phyloP scores from a whole-genome alignment of 2,329 filamentous ascomycete species.

The Sporothrix curviconia region DNA sequence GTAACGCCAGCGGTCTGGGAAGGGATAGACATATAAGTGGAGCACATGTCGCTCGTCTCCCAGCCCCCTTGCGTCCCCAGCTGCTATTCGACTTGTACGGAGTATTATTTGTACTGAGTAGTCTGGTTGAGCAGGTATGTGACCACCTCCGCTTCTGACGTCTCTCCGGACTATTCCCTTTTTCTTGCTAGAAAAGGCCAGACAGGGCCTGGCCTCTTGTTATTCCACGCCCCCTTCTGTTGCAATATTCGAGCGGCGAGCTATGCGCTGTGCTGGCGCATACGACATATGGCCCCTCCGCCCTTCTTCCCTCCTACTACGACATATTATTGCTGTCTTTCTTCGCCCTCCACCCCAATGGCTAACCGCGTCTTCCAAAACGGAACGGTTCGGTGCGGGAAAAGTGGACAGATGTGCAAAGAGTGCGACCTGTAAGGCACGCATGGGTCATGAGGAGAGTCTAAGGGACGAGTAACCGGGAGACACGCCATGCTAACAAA shows the following conservation, averaged over 20 bases:
- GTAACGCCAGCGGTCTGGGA: too few species aligned
- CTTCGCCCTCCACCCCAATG: slow-evolving; percentile 8
- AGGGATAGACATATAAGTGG: too few species aligned
- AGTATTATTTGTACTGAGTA: too few species aligned
- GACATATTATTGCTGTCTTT: not conserved
- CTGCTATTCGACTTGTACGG: too few species aligned
- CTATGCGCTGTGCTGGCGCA: too few species aligned
- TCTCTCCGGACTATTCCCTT: not conserved
- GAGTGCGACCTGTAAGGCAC: not conserved
- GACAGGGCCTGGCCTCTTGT: too few species aligned
- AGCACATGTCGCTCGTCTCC: not conserved
- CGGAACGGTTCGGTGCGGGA: slow-evolving; percentile 19
- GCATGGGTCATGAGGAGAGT: not conserved
- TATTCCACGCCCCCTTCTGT: too few species aligned
- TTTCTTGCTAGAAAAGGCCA: too few species aligned
- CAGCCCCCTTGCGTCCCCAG: slow-evolving; percentile 5
- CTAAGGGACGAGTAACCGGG: not conserved
- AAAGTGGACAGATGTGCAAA: slow-evolving; percentile 9
- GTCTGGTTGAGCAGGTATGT: too few species aligned
- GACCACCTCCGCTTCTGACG: not conserved
- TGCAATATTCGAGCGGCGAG: too few species aligned
- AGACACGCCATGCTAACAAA: too few species aligned
- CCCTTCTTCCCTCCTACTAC: not conserved
- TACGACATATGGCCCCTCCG: not conserved
- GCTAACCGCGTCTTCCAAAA: slow-evolving; percentile 4